A percentile compares a stretch with the other conserved stretches of the same genome.
These are phyloP conservation scores for Leishmania mexicana DNA, from an alignment of 208 protist genomes.

Conservation along the genomic window DNA sequence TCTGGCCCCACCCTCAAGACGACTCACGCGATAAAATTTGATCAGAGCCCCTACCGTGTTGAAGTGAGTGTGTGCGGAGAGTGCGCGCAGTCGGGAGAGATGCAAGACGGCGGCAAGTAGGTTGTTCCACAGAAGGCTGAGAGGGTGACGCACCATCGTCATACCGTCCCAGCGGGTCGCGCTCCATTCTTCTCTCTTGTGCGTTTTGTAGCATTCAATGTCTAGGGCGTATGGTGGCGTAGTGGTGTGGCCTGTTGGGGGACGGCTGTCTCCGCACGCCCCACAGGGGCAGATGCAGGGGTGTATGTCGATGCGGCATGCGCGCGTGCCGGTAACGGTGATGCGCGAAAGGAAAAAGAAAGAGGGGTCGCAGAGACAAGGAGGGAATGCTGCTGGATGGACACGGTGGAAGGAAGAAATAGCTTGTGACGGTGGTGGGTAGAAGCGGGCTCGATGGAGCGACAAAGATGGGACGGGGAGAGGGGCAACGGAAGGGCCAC, in stretches of 20 bases:
- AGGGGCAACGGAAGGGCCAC: background rate
- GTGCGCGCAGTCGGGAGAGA: background rate
- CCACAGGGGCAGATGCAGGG: background rate
- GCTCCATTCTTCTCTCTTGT: background rate
- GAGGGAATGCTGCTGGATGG: background rate
- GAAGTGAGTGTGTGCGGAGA: background rate
- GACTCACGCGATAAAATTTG: background rate
- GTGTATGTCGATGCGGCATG: background rate
- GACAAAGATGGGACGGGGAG: background rate
- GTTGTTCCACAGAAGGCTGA: background rate
- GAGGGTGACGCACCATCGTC: background rate
- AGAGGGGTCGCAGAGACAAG: background rate
- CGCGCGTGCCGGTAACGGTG: background rate
- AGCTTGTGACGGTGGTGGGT: background rate
- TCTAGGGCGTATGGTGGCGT: background rate
- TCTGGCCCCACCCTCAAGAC: background rate
- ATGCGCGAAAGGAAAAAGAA: background rate
- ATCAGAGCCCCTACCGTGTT: background rate
- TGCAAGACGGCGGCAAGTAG: background rate
- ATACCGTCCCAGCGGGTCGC: background rate
- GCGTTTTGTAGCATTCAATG: too few relatives aligned
- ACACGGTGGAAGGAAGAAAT: background rate
- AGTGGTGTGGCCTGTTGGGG: background rate
- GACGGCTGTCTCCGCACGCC: background rate
- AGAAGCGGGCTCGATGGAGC: background rate